A percentile compares a stretch with the other conserved stretches of the same genome.
These are phyloP conservation scores for Podospora pseudocomata DNA, from an alignment of 495 filamentous ascomycete species.

Conservation along the genomic window DNA sequence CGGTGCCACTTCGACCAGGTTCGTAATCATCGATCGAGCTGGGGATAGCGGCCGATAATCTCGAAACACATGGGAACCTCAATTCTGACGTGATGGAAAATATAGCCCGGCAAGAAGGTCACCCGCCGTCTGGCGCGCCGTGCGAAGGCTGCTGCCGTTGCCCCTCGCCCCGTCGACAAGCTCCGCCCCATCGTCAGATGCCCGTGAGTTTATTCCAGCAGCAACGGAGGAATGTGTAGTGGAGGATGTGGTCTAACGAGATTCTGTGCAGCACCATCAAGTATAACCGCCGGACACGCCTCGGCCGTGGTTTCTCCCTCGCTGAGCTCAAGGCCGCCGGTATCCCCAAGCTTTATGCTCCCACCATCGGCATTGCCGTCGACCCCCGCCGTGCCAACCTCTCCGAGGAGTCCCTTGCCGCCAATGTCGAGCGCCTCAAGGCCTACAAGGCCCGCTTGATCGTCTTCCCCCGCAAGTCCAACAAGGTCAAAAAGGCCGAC, in stretches of 20 bases:
- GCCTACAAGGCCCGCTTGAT: constrained; percentile 92
- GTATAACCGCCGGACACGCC: constrained; percentile 97
- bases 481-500: constrained; percentile 87
- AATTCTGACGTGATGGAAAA: constrained; percentile 41
- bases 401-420: constrained; percentile 84
- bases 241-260: constrained; percentile 20
- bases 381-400: constrained; percentile 96
- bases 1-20: constrained; percentile 99
- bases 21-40: constrained; percentile 32
- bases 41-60: constrained; percentile 5
- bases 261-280: constrained; percentile 57
- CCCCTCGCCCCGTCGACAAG: constrained; percentile 95
- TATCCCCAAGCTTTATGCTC: constrained; percentile 89
- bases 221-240: neutral
- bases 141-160: constrained; percentile 86
- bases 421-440: constrained; percentile 94
- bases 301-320: constrained; percentile 94
- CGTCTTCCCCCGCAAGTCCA: constrained; percentile 92
- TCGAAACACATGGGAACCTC: constrained; percentile 6
- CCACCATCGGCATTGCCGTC: constrained; percentile 94
- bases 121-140: constrained; percentile 84
- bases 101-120: constrained; percentile 91
- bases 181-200: constrained; percentile 92
- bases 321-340: constrained; percentile 97
- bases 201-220: constrained; percentile 46